Base-by-base conservation (phyloP, 2,329 filamentous ascomycete species). In the Madurella mycetomatis region DNA sequence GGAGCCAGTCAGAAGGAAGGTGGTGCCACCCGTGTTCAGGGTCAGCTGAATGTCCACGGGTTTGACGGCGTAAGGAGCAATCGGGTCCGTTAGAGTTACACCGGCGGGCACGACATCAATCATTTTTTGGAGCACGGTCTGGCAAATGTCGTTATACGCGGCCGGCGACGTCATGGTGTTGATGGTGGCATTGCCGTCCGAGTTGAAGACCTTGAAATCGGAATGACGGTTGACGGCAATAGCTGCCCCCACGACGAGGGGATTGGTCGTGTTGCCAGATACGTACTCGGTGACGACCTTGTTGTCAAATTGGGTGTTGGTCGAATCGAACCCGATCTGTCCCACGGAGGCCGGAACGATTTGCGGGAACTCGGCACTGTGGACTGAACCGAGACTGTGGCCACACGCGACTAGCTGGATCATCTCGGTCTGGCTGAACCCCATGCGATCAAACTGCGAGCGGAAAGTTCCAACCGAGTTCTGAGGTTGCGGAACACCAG, bases 351-450 rank as follows among this genome's bases (percentile, higher is more conserved):
- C 70, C 5, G 70, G 70, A 1, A 82, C 76, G 41, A 85, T 76
- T 9, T 75, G 69, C 0, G 79, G 77, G 56, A 82, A 82, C 58
- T 82, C 73, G 9, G 65, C 63, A 25, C 71, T 70, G 66, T 85
- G 82, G 8, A 85, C 82, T 15, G 81, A 79, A 18, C 83, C 83
- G 18, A 86, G 65, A 0, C 79, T 80, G 64, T 86, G 83, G 2
- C 83, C 83, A 63, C 83, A 86, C 9, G 81, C 82, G 1, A 76
- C 76, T 19, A 82, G 70, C 62, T 80, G 75, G 41, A 85, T 83
- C 80, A 84, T 85, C 59, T 85, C 79, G 15, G 72, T 66, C 11
- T 66, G 65, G 48, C 67, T 75, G 67, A 84, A 84, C 5, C 82
- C 82, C 73, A 83, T 80, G 47, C 81, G 75, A 5, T 68, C 53